Base-by-base conservation (phyloP, 805 yeast species). In the Cyberlindnera bimundalis region DNA sequence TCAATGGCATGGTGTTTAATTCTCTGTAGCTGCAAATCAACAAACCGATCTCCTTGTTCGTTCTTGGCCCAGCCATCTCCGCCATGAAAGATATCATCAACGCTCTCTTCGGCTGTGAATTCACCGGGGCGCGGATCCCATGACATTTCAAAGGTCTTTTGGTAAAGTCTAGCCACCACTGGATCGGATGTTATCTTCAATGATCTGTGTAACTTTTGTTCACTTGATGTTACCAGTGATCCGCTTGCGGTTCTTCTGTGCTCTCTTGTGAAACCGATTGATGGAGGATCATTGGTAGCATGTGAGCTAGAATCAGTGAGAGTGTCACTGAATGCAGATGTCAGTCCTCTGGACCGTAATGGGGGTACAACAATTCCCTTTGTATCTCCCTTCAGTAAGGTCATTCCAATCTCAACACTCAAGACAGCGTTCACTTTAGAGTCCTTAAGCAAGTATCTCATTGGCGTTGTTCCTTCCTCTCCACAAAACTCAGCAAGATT, bases 361-460 rank as follows among this genome's bases (percentile, higher is more conserved):
- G 69, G 48, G 46, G 68, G 68, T 45, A 74, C 48, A 53, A 65
- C 39, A 58, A 70, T 48, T 65, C 78, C 52, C 43, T 64, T 39
- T 49, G 69, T 51, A 53, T 69, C 53, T n/a, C 76, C 76, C 50
- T 70, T 62, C 25, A 65, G 49, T 32, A 68, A 55, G 30, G 66
- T 69, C 50, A 84, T 60, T 5, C 68, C 66, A n/a, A 85, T 65
- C 2, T 81, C 71, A 30, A 87, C 46, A 45, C 74, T 80, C 29
- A 84, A 61, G n/a, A 87, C 83, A 2, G 95, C 81, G 59, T 91
- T 91, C 15, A 91, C 78, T 50, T 87, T 86, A 2, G 95, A 83
- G 20, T 86, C 74, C 52, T 81, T 81, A 27, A 91, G 66, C 32
- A 91, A 64, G 52, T 84, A 88, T 46, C 85, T 69, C 46, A 82